A percentile compares a stretch with the other conserved stretches of the same genome.
Conservation (phyloP, 106 monocot genomes). For the Posidonia australis region DNA sequence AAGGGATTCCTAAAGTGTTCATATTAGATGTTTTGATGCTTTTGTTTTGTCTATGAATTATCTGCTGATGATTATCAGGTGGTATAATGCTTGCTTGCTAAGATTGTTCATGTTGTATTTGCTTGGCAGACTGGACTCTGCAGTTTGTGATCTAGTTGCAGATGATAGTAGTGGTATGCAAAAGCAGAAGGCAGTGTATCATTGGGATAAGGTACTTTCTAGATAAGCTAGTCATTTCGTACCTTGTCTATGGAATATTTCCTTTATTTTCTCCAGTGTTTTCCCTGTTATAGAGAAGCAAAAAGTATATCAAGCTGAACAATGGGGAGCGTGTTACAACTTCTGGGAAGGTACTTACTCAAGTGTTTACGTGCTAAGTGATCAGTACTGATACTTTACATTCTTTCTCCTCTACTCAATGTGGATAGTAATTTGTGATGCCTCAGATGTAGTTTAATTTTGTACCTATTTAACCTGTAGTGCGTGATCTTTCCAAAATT, state of each 20-base stretch:
- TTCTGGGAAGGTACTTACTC: constrained; percentile 71
- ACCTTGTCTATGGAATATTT: neutral
- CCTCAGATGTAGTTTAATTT: neutral
- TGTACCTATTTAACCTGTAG: neutral
- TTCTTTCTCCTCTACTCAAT: neutral
- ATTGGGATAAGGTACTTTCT: constrained; percentile 87
- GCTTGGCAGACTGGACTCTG: constrained; percentile 66
- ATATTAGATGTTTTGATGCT: too few relatives aligned
- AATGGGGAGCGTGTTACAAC: constrained; percentile 92
- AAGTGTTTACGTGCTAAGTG: neutral
- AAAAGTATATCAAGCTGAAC: constrained; percentile 91
- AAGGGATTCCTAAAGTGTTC: too few relatives aligned
- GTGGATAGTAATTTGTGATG: neutral
- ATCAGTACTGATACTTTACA: neutral
- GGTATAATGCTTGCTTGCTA: too few relatives aligned
- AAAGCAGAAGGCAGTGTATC: constrained; percentile 73
- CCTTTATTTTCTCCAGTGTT: constrained; percentile 1
- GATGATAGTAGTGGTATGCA: constrained; percentile 78
- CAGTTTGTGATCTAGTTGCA: constrained; percentile 91
- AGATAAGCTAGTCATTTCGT: neutral
- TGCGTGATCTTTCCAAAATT: too few relatives aligned
- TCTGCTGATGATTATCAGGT: too few relatives aligned
- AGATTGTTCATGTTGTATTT: neutral
- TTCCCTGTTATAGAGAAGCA: constrained; percentile 49
- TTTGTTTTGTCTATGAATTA: too few relatives aligned